Percentiles rank a stretch among this genome's conserved stretches.
Evolutionary conservation across 176 grass and related monocot species (phyloP).

Genomic region (Cenchrus americanus): DNA sequence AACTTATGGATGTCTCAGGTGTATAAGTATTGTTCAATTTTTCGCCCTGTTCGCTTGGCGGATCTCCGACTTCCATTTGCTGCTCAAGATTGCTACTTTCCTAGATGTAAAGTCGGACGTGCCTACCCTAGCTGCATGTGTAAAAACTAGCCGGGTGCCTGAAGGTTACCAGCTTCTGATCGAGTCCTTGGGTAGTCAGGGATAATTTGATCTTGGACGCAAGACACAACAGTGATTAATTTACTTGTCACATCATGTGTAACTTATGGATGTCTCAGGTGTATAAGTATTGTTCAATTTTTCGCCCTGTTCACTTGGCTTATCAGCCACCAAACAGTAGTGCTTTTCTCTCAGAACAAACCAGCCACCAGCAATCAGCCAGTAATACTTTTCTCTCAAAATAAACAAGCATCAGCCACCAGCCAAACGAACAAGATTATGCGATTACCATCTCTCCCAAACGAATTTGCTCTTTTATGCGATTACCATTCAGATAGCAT

Average conservation of each 20-base stretch:
- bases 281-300: conserved; percentile 35
- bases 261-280: conserved; percentile 28
- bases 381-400: no score
- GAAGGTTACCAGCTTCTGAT: conserved; percentile 93
- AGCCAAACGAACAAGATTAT: no score
- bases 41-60: no score
- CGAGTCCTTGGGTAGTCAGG: conserved; percentile 70
- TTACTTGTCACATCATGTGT: conserved; percentile 41
- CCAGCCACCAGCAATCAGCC: no score
- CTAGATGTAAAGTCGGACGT: conserved; percentile 79
- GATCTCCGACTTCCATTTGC: conserved; percentile 91
- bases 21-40: conserved; percentile 35
- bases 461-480: no score
- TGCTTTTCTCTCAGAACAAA: no score
- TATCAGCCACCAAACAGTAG: no score
- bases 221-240: conserved; percentile 6
- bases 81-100: conserved; percentile 63
- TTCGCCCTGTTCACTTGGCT: no score
- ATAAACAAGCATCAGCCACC: no score
- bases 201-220: conserved; percentile 10
- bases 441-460: no score
- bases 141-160: conserved; percentile 56
- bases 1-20: conserved; percentile 28
- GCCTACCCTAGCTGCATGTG: conserved; percentile 64
- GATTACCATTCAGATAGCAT: conserved; percentile 4